These are phyloP conservation scores for Alternaria triticimaculans DNA, from an alignment of 2,329 filamentous ascomycete species.

Conservation along the genomic window DNA sequence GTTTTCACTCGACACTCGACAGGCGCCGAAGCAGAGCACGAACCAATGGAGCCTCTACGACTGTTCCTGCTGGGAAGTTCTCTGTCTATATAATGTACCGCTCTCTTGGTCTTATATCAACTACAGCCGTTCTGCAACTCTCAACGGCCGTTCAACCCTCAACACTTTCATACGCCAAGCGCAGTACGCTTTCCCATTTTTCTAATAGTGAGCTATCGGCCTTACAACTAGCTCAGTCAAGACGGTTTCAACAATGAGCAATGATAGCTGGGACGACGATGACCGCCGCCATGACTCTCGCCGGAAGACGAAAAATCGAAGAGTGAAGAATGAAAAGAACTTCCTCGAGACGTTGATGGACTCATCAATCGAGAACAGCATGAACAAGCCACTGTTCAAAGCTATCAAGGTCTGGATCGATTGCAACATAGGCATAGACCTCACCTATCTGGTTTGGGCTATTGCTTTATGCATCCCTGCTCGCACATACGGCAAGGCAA, in stretches of 20 bases:
- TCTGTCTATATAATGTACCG: not conserved
- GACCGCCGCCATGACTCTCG: not conserved
- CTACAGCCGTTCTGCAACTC: not conserved
- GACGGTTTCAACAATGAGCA: not conserved
- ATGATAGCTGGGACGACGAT: not conserved
- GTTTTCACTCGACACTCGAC: not conserved
- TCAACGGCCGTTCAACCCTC: not conserved
- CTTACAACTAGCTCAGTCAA: not conserved
- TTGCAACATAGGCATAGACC: not conserved
- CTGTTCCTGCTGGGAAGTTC: not conserved
- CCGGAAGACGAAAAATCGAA: not conserved
- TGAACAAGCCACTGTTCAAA: not conserved
- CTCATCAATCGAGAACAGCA: not conserved
- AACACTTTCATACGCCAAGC: not conserved
- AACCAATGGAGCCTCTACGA: not conserved
- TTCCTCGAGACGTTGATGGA: not conserved
- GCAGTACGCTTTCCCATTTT: not conserved
- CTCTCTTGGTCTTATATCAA: not conserved
- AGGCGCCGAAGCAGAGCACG: not conserved
- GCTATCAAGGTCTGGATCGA: not conserved
- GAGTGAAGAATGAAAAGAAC: not conserved
- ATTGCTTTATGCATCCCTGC: not conserved
- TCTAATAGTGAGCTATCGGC: not conserved
- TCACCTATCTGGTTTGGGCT: not conserved
- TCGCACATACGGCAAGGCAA: not conserved